phyloP scores from a whole-genome alignment of 2,329 filamentous ascomycete genomes.

The Passalora sequoiae region DNA sequence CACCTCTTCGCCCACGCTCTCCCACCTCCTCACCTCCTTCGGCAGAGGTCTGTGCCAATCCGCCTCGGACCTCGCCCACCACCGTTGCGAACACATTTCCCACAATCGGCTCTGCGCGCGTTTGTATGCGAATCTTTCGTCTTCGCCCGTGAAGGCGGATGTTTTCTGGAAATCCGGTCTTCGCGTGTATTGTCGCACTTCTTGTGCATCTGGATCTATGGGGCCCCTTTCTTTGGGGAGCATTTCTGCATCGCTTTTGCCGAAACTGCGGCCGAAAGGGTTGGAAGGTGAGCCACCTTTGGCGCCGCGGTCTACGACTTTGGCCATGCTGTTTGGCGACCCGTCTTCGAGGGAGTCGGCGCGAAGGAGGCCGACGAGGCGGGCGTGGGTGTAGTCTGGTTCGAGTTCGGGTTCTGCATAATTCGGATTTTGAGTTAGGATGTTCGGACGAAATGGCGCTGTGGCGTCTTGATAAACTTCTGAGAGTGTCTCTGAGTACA shows the following conservation, averaged over 20 bases:
- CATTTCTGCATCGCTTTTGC: conserved; percentile 31
- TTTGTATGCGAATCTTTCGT: conserved; percentile 77
- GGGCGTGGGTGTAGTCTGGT: conserved; percentile 36
- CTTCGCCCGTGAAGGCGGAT: conserved; percentile 68
- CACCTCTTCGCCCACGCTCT: conserved; percentile 34
- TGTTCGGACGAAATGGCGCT: conserved; percentile 72
- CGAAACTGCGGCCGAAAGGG: conserved; percentile 31
- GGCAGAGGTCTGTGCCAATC: conserved; percentile 67
- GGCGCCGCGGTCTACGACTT: conserved; percentile 15
- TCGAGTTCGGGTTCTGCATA: conserved; percentile 33
- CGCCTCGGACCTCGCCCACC: conserved; percentile 59
- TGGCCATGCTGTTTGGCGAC: conserved; percentile 32
- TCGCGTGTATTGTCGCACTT: conserved; percentile 21
- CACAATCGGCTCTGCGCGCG: conserved; percentile 70
- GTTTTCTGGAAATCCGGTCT: conserved; percentile 61
- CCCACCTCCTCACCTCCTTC: conserved; percentile 62
- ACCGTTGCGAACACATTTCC: conserved; percentile 70
- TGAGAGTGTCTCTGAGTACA: conserved; percentile 61
- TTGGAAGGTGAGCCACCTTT: conserved; percentile 30
- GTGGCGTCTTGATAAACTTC: conserved; percentile 75
- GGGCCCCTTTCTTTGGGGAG: conserved; percentile 32
- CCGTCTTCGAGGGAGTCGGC: conserved; percentile 48
- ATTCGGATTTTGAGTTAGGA: conserved; percentile 56
- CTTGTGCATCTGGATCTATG: conserved; percentile 33
- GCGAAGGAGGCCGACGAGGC: conserved; percentile 35